Percentiles rank a stretch among this genome's conserved stretches.
phyloP scores from a whole-genome alignment of 805 yeast genomes.

The Zygosaccharomyces siamensis region DNA sequence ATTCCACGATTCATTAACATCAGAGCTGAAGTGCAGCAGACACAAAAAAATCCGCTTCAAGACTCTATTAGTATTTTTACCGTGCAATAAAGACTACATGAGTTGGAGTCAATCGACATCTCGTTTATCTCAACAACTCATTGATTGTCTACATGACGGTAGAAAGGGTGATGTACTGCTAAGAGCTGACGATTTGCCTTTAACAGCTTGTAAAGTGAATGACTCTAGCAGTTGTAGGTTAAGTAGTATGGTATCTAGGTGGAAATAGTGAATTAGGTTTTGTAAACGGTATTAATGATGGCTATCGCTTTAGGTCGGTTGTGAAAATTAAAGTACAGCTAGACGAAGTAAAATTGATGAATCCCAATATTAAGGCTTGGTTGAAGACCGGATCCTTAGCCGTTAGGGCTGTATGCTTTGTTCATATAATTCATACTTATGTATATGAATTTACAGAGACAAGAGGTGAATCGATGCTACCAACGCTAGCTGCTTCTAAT shows the following conservation, averaged over 20 bases:
- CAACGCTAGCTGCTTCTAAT: slow-evolving; percentile 67
- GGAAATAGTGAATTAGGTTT: slow-evolving; percentile 5
- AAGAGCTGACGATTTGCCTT: neutral
- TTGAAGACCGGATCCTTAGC: slow-evolving; percentile 43
- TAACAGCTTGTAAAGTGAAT: slow-evolving; percentile 3
- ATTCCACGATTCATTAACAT: slow-evolving; percentile 25
- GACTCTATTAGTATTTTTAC: slow-evolving; percentile 15
- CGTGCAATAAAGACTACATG: slow-evolving; percentile 4
- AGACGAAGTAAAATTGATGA: neutral
- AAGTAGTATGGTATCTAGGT: slow-evolving; percentile 6
- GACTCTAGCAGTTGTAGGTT: slow-evolving; percentile 4
- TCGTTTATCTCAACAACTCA: slow-evolving; percentile 8
- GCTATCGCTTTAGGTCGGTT: neutral
- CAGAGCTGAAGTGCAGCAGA: slow-evolving; percentile 14
- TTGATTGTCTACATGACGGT: slow-evolving; percentile 16
- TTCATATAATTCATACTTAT: slow-evolving; percentile 63
- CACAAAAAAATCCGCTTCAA: slow-evolving; percentile 4
- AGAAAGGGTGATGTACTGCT: slow-evolving; percentile 13
- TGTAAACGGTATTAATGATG: neutral
- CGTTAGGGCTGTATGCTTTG: slow-evolving; percentile 54
- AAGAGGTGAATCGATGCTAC: slow-evolving; percentile 92
- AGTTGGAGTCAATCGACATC: slow-evolving; percentile 7
- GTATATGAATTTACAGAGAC: slow-evolving; percentile 76
- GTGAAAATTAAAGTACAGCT: neutral
- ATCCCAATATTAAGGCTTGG: slow-evolving; percentile 12